Evolutionary conservation across 23 red algal species (phyloP), one percentile per base, ranked within the genome.

Genomic region (Agarophyton chilense): DNA sequence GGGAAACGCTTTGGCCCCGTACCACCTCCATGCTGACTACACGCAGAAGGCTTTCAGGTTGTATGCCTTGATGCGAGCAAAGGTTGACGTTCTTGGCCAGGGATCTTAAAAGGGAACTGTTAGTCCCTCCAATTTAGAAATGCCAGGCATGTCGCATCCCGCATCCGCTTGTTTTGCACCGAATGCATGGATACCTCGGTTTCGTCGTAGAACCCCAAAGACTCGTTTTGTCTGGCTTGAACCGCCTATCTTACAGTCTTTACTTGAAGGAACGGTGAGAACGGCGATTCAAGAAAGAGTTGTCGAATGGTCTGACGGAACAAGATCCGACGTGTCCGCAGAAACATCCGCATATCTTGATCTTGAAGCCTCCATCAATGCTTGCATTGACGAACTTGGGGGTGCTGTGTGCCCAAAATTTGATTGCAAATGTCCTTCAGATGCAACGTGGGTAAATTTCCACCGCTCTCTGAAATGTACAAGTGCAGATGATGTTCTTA

Each of bases 371-470:
- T n/a, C 57, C 10, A 82, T 94, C 38, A 61, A 86, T 29, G 73
- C 72, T 45, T 54, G 21, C 26, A 86, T 94, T 16, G 26, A 14
- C 25, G 83, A 87, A 29, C 60, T 94, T 19, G 92, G 92, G 18
- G 75, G 70, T 5, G 82, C 40, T 21, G 92, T 87, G 53, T 80
- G 47, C 47, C 92, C 92, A 11, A 94, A 94, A 56, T 77, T 94
- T 32, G 73, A 52, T n/a, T 54, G 38, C 41, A 34, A 77, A 39
- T 63, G 70, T 34, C 92, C 92, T 43, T 42, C 66, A 16, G 92
- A 94, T 73, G 92, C 81, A 4, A 75, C 56, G 24, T 94, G 92
- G 92, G 72, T 75, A 7, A 87, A 73, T 41, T 94, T 88, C 63
- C 38, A 80, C 31, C 92, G 92, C 82, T 88, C 82, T n/a, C 28